Evolutionary conservation across 345 rosid species (phyloP), one percentile per base, ranked within the genome.

Genomic region (Lepidium africanum): DNA sequence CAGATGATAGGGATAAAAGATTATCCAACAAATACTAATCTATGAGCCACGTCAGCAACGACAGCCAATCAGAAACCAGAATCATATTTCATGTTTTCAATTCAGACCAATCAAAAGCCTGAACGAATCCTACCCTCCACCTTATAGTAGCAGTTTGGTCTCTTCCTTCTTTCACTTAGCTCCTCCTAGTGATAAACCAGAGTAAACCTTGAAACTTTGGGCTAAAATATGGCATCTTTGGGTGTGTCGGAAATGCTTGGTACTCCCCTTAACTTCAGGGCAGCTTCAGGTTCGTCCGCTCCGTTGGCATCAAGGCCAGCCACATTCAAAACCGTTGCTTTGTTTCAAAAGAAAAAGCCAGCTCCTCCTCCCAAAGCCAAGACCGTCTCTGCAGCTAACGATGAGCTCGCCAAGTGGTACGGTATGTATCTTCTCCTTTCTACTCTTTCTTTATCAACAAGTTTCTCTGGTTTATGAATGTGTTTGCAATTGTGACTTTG

Each of bases 371-470:
- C 92, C 5, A 92, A 88, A 82, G 38, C 88, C 2, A 81, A 66
- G 12, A 21, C 81, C 1, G 87, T 84, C 62, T 53, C 97, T 40
- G 77, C 86, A 0, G 47, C 72, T 32, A 36, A 64, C 35, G 98
- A 90, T 1, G 98, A 93, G 81, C 97, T 90, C 72, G 84, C 96
- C 84, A 93, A 93, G 96, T 88, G 98, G 98, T 90, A 93, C 38
- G 97, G 98, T 92, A 80, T 69, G 98, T 80, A 14, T 12, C 47
- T 67, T 55, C 41, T 57, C 4, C 33, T 17, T 19, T 30, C 10
- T 56, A 33, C 38, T 64, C 12, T 3, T 17, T 30, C 39, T 37
- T 8, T 46, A 3, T 5, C 19, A 17, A 14, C 53, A 5, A 12
- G 7, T 53, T 2, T 61, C 61, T 65, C 17, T 58, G 56, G 48